phyloP scores from a whole-genome alignment of 352 stramenopile genomes.

The Aphanomyces invadans region DNA sequence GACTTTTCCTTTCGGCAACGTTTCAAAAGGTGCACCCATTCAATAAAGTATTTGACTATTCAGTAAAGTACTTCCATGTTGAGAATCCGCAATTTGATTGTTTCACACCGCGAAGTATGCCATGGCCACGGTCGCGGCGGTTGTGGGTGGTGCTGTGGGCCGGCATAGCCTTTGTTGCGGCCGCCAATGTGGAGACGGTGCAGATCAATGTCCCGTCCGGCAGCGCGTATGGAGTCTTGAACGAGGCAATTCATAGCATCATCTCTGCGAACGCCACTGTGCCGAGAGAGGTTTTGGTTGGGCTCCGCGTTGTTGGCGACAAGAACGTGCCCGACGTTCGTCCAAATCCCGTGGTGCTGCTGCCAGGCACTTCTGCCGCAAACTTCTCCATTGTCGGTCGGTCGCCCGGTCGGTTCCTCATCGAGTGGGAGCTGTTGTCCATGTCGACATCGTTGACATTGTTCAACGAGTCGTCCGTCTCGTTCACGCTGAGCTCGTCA shows the following conservation, averaged over 20 bases:
- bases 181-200: neutral
- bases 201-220: neutral
- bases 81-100: too few species aligned
- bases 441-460: neutral
- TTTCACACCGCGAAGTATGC: too few species aligned
- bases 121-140: neutral
- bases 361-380: neutral
- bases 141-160: neutral
- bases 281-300: neutral
- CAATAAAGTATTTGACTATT: too few species aligned
- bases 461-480: neutral
- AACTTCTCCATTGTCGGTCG: slow-evolving; percentile 13
- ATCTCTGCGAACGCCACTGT: neutral
- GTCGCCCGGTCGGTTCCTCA: neutral
- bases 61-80: too few species aligned
- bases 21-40: too few species aligned
- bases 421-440: slow-evolving; percentile 1
- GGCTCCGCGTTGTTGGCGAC: neutral
- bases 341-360: neutral
- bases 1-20: neutral
- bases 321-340: neutral
- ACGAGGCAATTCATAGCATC: neutral
- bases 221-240: neutral
- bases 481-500: slow-evolving; percentile 6
- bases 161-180: neutral